A percentile compares a stretch with the other conserved stretches of the same genome.
Conservation (phyloP, 805 yeast genomes). For the Debaryomyces hansenii region DNA sequence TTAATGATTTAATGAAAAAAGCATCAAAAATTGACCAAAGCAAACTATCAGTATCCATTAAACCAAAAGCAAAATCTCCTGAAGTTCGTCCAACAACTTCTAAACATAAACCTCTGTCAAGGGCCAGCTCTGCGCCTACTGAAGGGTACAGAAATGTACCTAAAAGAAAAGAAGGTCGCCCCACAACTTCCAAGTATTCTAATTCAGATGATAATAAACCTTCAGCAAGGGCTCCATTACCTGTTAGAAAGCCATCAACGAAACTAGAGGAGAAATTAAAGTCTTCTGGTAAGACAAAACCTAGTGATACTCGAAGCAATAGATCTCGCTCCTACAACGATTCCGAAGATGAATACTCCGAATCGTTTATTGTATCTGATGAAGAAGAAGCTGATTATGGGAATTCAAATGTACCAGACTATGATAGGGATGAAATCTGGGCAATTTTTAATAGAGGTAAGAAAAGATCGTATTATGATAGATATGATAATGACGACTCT, state of each 20-base stretch:
- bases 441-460: constrained; percentile 71
- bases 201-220: background rate
- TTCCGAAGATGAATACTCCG: constrained; percentile 34
- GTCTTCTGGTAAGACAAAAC: constrained; percentile 15
- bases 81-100: constrained; percentile 8
- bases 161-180: background rate
- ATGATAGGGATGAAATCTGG: constrained; percentile 89
- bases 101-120: constrained; percentile 1
- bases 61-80: constrained; percentile 43
- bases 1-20: constrained; percentile 66
- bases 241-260: constrained; percentile 59
- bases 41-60: constrained; percentile 35
- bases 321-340: constrained; percentile 10
- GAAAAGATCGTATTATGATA: constrained; percentile 45
- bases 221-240: constrained; percentile 27
- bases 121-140: background rate
- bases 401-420: constrained; percentile 41
- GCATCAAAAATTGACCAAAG: constrained; percentile 59
- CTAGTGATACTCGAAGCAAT: background rate
- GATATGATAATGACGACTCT: constrained; percentile 44
- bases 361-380: constrained; percentile 56
- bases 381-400: constrained; percentile 46
- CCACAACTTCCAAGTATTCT: background rate
- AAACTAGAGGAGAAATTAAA: constrained; percentile 49
- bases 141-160: background rate